Conservation (phyloP, 805 yeast genomes). For the Wickerhamomyces chaumierensis region DNA sequence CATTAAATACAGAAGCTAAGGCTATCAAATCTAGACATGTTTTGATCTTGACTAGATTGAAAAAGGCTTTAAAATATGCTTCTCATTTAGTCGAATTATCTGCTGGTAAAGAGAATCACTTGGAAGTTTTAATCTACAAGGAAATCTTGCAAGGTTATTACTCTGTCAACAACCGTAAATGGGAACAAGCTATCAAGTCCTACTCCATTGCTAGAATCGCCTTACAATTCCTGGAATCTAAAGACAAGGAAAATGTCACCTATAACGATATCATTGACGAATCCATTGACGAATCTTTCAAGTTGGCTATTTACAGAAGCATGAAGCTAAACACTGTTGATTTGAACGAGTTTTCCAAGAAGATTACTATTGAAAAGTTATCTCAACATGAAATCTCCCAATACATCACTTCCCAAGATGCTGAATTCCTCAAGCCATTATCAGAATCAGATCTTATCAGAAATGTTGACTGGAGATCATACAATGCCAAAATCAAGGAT, state of each 20-base stretch:
- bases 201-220: slow-evolving; percentile 53
- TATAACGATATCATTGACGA: slow-evolving; percentile 46
- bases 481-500: slow-evolving; percentile 53
- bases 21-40: slow-evolving; percentile 25
- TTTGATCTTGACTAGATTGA: slow-evolving; percentile 53
- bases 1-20: slow-evolving; percentile 37
- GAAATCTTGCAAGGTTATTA: slow-evolving; percentile 44
- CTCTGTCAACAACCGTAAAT: slow-evolving; percentile 40
- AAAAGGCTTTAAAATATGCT: slow-evolving; percentile 41
- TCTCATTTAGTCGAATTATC: slow-evolving; percentile 29
- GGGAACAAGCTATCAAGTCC: slow-evolving; percentile 39
- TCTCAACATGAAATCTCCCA: slow-evolving; percentile 24
- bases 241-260: slow-evolving; percentile 21
- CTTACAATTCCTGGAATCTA: slow-evolving; percentile 38
- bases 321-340: slow-evolving; percentile 28
- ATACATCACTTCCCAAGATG: slow-evolving; percentile 26
- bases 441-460: slow-evolving; percentile 26
- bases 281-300: slow-evolving; percentile 56
- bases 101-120: slow-evolving; percentile 26
- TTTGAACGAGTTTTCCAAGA: slow-evolving; percentile 36
- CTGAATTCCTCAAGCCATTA: slow-evolving; percentile 11
- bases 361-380: slow-evolving; percentile 22
- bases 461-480: slow-evolving; percentile 45
- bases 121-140: slow-evolving; percentile 28
- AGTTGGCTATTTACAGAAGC: slow-evolving; percentile 37